Evolutionary conservation across 176 grass and related monocot species (phyloP).

Genomic region (Alloteropsis semialata): DNA sequence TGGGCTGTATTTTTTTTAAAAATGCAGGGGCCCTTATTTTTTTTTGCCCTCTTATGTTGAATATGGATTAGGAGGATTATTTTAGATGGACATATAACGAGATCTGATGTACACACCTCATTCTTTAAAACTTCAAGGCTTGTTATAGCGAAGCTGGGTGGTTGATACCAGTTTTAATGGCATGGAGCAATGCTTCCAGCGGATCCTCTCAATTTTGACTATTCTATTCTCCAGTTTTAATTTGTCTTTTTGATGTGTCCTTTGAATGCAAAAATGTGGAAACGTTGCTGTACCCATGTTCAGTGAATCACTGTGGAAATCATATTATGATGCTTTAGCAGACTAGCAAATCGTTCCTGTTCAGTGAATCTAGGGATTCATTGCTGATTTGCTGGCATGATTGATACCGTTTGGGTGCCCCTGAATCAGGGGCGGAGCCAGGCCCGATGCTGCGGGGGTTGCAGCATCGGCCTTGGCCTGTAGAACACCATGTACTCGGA

Average conservation of each 20-base stretch:
- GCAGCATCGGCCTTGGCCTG: too few relatives aligned
- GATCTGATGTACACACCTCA: constrained; percentile 31
- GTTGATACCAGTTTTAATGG: constrained; percentile 11
- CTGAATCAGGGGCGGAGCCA: too few relatives aligned
- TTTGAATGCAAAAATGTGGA: not conserved
- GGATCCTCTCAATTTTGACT: constrained; percentile 30
- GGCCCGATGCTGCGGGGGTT: too few relatives aligned
- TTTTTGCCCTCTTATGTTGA: constrained; percentile 26
- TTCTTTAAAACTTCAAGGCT: constrained; percentile 28
- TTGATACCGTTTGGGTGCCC: not conserved
- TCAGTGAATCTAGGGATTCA: not conserved
- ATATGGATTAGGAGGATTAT: constrained; percentile 38
- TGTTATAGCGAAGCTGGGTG: not conserved
- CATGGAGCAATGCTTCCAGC: constrained; percentile 3
- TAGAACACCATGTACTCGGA: too few relatives aligned
- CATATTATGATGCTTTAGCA: not conserved
- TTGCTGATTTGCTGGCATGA: not conserved
- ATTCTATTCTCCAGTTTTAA: not conserved
- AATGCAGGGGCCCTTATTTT: constrained; percentile 26
- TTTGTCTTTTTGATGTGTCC: not conserved
- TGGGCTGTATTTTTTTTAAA: constrained; percentile 27
- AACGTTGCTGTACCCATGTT: not conserved
- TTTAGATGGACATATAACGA: constrained; percentile 30
- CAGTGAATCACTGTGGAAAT: not conserved
- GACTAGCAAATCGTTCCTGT: not conserved